Percentiles rank a stretch among this genome's conserved stretches.
These are phyloP conservation scores for Calonectria pteridis DNA, from an alignment of 2,329 filamentous ascomycete genomes.

Conservation along the genomic window DNA sequence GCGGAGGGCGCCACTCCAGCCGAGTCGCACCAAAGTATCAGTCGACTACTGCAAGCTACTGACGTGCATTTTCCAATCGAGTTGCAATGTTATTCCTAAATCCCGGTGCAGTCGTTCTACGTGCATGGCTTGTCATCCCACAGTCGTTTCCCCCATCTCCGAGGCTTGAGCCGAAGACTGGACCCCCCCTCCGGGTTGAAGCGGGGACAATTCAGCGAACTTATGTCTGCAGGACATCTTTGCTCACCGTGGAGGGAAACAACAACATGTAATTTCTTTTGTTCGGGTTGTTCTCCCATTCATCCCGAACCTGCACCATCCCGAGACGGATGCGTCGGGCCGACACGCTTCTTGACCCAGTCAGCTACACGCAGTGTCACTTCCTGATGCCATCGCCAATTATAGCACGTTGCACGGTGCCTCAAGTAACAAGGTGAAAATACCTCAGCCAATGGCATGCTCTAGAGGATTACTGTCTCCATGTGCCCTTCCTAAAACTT, in stretches of 20 bases:
- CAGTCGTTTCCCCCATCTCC: not conserved
- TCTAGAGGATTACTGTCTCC: not conserved
- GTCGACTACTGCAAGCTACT: not conserved
- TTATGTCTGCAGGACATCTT: not conserved
- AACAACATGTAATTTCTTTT: not conserved
- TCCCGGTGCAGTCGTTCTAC: not conserved
- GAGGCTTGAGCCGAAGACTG: not conserved
- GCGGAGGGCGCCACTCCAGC: not conserved
- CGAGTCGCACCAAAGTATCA: not conserved
- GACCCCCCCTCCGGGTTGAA: not conserved
- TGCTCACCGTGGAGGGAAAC: not conserved
- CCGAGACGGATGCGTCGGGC: not conserved
- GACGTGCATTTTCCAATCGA: constrained; percentile 7
- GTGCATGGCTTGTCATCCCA: not conserved
- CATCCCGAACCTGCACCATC: too few species aligned
- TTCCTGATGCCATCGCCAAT: not conserved
- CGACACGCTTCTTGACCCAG: not conserved
- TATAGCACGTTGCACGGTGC: not conserved
- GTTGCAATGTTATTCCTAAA: not conserved
- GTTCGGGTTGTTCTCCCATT: not conserved
- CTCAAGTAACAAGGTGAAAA: not conserved
- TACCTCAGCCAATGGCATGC: not conserved
- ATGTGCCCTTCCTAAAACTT: constrained; percentile 11
- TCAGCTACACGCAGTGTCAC: not conserved
- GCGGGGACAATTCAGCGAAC: not conserved